Percentiles rank a stretch among this genome's conserved stretches.
Evolutionary conservation across 805 yeast species (phyloP).

Genomic region (Kockiozyma suomiensis): DNA sequence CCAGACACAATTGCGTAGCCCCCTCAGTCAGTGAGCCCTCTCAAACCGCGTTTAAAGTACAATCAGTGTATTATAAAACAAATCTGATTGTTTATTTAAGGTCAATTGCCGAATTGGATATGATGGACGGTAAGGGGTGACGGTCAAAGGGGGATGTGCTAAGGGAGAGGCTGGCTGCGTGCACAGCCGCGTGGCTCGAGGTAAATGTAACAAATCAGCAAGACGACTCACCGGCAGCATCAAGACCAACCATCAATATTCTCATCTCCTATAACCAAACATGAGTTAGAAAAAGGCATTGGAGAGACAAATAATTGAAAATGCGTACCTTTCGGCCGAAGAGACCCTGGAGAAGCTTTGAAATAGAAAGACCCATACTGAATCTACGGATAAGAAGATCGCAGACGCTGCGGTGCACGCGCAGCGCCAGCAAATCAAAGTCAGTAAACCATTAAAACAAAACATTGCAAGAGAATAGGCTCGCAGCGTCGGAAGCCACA

Average conservation of each 20-base stretch:
- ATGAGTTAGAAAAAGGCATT: neutral
- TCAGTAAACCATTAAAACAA: neutral
- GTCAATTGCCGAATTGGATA: neutral
- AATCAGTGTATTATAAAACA: neutral
- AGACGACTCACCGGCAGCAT: conserved; percentile 74
- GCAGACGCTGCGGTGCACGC: neutral
- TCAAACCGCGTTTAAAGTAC: neutral
- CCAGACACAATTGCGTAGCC: conserved; percentile 5
- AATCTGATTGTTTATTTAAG: neutral
- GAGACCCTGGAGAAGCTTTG: conserved; percentile 91
- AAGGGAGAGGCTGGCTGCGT: neutral
- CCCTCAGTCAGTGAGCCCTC: neutral
- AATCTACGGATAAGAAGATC: conserved; percentile 4
- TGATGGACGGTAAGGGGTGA: neutral
- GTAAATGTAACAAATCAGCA: conserved; percentile 7
- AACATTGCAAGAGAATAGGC: neutral
- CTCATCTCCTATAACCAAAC: conserved; percentile 41
- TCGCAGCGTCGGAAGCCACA: neutral
- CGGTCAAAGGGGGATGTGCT: neutral
- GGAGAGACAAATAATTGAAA: neutral
- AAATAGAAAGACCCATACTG: conserved; percentile 91
- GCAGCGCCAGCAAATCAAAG: neutral
- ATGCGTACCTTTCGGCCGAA: conserved; percentile 82
- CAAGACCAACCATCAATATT: conserved; percentile 88
- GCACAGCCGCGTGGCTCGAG: conserved; percentile 14